Evolutionary conservation across 2,329 filamentous ascomycete species (phyloP), one percentile per base, ranked within the genome.

Genomic region (Cladobotryum mycophilum): DNA sequence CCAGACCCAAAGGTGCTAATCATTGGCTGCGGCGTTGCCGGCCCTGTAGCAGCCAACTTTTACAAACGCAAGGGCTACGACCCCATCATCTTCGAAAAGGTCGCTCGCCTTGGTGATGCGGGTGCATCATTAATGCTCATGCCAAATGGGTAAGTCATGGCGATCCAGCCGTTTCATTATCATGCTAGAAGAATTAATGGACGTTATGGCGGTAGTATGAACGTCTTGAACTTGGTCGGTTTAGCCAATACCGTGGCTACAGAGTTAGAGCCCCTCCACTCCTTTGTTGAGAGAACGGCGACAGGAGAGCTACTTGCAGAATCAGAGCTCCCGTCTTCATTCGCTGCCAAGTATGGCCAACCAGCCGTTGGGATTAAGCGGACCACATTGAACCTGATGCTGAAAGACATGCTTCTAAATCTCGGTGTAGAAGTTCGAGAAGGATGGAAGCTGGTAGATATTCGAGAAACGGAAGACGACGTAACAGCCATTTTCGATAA

Each of bases 101-200:
- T 54, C 4, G 40, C 35, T 11, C 18, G 51, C n/a, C 54, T 56
- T 4, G 57, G 53, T 3, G 59, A 60, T 48, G 57, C 51, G 4
- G 57, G 59, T 1, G 57, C 58, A 1, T 59, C 57, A 4, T 34
- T 60, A 17, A 57, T 60, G 58, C 54, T 61, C 15, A 55, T 55
- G 42, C 55, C 58, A 2, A 61, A 60, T 41, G 59, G 58, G 36
- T 41, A 58, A 57, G 36, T 41, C 15, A 15, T 2, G 2, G n/a
- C 2, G n/a, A n/a, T 38, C 4, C 13, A 2, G 38, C 4, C 4
- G 6, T 8, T 38, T 6, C 4, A 38, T n/a, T n/a, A n/a, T 12
- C 2, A 17, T n/a, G 5, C 36, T 9, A 33, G 20, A 34, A 35
- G 14, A 36, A 38, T n/a, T 11, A 30, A 30, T 11, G 25, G 9